phyloP scores from a whole-genome alignment of 768 basidiomycete genomes.

The Boletus rubescentipes region DNA sequence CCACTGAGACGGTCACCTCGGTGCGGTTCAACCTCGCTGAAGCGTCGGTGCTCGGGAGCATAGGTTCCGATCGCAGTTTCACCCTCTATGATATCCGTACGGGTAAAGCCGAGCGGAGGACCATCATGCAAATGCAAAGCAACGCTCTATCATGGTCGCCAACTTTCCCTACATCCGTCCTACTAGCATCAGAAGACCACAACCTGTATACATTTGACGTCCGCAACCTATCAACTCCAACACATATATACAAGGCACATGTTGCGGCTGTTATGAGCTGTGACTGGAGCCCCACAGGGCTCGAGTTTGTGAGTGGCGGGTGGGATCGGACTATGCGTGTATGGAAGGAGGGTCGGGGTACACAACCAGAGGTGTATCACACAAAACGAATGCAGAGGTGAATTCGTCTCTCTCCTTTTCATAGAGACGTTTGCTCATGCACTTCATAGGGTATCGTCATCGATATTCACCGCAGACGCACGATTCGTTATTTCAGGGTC shows the following conservation, averaged over 20 bases:
- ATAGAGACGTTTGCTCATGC: background rate
- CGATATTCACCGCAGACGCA: slow-evolving; percentile 86
- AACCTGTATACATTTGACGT: slow-evolving; percentile 98
- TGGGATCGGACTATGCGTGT: slow-evolving; percentile 95
- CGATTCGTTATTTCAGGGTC: slow-evolving; percentile 90
- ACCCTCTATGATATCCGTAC: slow-evolving; percentile 96
- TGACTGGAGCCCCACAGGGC: slow-evolving; percentile 96
- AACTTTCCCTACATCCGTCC: slow-evolving; percentile 85
- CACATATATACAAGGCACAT: slow-evolving; percentile 95
- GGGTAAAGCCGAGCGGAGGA: slow-evolving; percentile 89
- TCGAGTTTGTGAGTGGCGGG: slow-evolving; percentile 93
- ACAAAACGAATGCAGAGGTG: slow-evolving; percentile 99
- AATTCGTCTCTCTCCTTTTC: slow-evolving; percentile 2
- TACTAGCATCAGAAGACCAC: slow-evolving; percentile 98
- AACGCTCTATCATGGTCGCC: slow-evolving; percentile 96
- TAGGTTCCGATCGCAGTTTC: slow-evolving; percentile 94
- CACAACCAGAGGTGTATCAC: slow-evolving; percentile 88
- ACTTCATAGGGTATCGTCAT: slow-evolving; percentile 72
- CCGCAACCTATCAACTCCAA: slow-evolving; percentile 75
- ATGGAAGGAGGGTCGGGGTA: slow-evolving; percentile 87
- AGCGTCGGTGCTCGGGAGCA: slow-evolving; percentile 89
- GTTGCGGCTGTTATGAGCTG: slow-evolving; percentile 96
- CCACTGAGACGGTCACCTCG: slow-evolving; percentile 83
- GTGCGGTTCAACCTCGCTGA: slow-evolving; percentile 95
- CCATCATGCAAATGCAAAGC: slow-evolving; percentile 92